These are phyloP conservation scores for Rhizopus microsporus DNA, from an alignment of 371 early-diverging fungal genomes.

Conservation along the genomic window DNA sequence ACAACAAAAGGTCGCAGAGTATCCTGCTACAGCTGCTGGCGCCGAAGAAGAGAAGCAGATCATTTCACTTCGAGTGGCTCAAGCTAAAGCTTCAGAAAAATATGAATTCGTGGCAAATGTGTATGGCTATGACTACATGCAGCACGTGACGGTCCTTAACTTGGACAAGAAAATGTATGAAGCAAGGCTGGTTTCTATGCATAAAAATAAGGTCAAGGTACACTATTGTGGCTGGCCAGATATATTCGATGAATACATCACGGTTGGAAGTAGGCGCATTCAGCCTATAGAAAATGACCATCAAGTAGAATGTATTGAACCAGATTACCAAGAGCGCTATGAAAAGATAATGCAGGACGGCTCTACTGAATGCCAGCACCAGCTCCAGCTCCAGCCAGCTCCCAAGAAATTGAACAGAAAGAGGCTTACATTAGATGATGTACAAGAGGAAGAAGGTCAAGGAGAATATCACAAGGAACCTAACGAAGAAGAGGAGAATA, in stretches of 20 bases:
- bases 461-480: constrained; percentile 37
- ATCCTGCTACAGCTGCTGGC: constrained; percentile 2
- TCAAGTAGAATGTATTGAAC: constrained; percentile 40
- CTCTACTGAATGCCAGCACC: constrained; percentile 13
- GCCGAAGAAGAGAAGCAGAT: constrained; percentile 12
- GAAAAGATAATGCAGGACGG: constrained; percentile 37
- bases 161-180: constrained; percentile 56
- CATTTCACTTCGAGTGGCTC: constrained; percentile 22
- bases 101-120: constrained; percentile 50
- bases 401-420: constrained; percentile 11
- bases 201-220: constrained; percentile 51
- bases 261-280: constrained; percentile 55
- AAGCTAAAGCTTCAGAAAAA: constrained; percentile 15
- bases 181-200: constrained; percentile 50
- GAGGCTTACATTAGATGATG: constrained; percentile 17
- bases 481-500: constrained; percentile 24
- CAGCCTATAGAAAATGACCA: constrained; percentile 45
- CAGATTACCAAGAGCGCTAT: constrained; percentile 50
- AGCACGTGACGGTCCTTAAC: constrained; percentile 52
- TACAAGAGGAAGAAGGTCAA: constrained; percentile 7
- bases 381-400: background rate
- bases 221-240: constrained; percentile 65
- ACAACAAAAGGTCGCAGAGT: background rate
- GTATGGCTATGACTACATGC: constrained; percentile 59
- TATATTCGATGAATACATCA: constrained; percentile 62